Conservation (phyloP, 2,329 filamentous ascomycete species). For the Hansfordia pulvinata region DNA sequence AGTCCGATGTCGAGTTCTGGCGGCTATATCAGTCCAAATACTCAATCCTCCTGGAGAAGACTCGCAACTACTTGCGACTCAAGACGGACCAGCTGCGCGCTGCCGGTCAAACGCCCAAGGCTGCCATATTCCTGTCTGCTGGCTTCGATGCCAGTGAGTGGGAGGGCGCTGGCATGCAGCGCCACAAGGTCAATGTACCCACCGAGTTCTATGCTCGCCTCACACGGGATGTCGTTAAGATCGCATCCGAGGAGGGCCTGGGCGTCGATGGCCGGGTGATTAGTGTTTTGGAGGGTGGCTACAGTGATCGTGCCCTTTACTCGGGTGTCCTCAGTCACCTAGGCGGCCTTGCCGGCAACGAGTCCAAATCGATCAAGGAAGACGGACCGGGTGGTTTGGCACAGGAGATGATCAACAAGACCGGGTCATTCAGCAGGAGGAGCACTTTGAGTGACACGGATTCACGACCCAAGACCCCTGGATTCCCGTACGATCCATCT, state of each 20-base stretch:
- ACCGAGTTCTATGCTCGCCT: constrained; percentile 93
- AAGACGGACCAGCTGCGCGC: constrained; percentile 55
- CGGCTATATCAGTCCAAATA: constrained; percentile 72
- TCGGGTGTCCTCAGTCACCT: constrained; percentile 87
- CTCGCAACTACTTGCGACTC: constrained; percentile 58
- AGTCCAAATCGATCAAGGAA: constrained; percentile 22
- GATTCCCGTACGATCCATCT: constrained; percentile 43
- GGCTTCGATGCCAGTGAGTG: constrained; percentile 96
- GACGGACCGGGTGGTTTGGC: constrained; percentile 31
- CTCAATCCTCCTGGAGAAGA: constrained; percentile 62
- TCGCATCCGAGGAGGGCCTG: constrained; percentile 69
- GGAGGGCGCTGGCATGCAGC: constrained; percentile 86
- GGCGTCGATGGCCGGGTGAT: constrained; percentile 74
- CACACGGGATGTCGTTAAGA: constrained; percentile 67
- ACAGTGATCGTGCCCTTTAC: constrained; percentile 79
- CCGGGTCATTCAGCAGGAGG: constrained; percentile 23
- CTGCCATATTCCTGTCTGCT: constrained; percentile 86
- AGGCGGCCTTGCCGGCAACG: constrained; percentile 59
- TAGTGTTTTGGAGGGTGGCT: constrained; percentile 90
- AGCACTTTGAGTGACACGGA: constrained; percentile 16
- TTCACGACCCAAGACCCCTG: constrained; percentile 15
- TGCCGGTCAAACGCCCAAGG: constrained; percentile 52
- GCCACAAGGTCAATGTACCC: constrained; percentile 89
- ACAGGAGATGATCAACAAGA: constrained; percentile 42
- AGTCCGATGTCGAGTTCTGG: constrained; percentile 77